phyloP scores from a whole-genome alignment of 352 stramenopile species.

The Phytophthora capsici region DNA sequence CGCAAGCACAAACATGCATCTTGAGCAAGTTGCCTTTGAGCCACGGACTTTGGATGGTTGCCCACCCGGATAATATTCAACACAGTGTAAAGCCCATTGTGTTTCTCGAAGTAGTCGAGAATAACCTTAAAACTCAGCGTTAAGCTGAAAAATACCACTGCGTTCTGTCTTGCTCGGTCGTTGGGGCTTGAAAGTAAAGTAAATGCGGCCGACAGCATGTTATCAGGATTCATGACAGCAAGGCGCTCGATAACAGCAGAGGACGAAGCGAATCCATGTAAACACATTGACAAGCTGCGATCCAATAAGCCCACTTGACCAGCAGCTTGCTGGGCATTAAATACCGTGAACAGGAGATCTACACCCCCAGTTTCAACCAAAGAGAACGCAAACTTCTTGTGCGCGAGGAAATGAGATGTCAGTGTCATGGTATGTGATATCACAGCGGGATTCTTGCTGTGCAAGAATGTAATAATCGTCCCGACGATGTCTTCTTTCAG shows the following conservation, averaged over 20 bases:
- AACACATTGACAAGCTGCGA: slow-evolving; percentile 84
- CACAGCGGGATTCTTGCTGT: slow-evolving; percentile 84
- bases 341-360: slow-evolving; percentile 70
- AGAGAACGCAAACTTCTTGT: slow-evolving; percentile 87
- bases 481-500: slow-evolving; percentile 86
- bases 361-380: slow-evolving; percentile 80
- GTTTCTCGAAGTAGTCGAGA: slow-evolving; percentile 85
- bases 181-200: slow-evolving; percentile 75
- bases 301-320: slow-evolving; percentile 72
- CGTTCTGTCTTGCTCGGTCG: slow-evolving; percentile 81
- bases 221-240: slow-evolving; percentile 58
- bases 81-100: slow-evolving; percentile 85
- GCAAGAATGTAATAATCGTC: slow-evolving; percentile 84
- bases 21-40: slow-evolving; percentile 82
- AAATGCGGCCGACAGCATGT: slow-evolving; percentile 69
- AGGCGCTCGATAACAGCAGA: slow-evolving; percentile 82
- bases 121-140: slow-evolving; percentile 83
- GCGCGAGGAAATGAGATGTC: slow-evolving; percentile 84
- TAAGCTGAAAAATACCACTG: slow-evolving; percentile 85
- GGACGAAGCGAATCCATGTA: slow-evolving; percentile 84
- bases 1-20: slow-evolving; percentile 85
- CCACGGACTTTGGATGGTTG: slow-evolving; percentile 76
- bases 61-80: slow-evolving; percentile 87
- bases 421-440: slow-evolving; percentile 85
- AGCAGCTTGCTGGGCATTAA: slow-evolving; percentile 59